Percentiles rank a stretch among this genome's conserved stretches.
Conservation (phyloP, 768 basidiomycete genomes). For the Coprinellus micaceus region DNA sequence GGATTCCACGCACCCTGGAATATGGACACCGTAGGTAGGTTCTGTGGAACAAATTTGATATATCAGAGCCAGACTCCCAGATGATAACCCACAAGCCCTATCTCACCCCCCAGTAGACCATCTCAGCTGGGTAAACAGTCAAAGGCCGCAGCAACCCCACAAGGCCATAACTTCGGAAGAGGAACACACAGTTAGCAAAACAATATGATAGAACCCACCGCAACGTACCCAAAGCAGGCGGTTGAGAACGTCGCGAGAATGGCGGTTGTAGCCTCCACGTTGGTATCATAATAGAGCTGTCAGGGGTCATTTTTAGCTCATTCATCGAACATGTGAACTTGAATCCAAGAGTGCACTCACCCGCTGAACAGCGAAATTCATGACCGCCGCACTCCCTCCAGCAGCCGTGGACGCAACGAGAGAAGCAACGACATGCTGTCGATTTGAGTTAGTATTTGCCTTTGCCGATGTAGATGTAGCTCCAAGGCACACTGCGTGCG, state of each 20-base stretch:
- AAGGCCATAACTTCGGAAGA: conserved; percentile 46
- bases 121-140: conserved; percentile 54
- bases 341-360: conserved; percentile 25
- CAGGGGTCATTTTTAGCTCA: background rate
- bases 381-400: conserved; percentile 48
- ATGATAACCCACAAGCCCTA: background rate
- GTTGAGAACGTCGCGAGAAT: conserved; percentile 64
- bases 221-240: conserved; percentile 53
- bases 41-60: conserved; percentile 34
- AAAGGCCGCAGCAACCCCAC: conserved; percentile 43
- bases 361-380: conserved; percentile 59
- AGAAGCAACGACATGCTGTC: conserved; percentile 58
- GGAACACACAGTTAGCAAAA: background rate
- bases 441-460: background rate
- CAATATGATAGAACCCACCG: too few species aligned
- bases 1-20: background rate
- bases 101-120: conserved; percentile 2
- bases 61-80: too few species aligned
- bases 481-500: conserved; percentile 6
- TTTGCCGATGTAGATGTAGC: background rate
- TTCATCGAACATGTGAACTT: too few species aligned
- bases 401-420: conserved; percentile 57
- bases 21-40: background rate
- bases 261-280: conserved; percentile 53
- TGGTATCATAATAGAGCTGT: conserved; percentile 58